Conservation (phyloP, 1,284 basidiomycete species). For the Trametes hirsuta region DNA sequence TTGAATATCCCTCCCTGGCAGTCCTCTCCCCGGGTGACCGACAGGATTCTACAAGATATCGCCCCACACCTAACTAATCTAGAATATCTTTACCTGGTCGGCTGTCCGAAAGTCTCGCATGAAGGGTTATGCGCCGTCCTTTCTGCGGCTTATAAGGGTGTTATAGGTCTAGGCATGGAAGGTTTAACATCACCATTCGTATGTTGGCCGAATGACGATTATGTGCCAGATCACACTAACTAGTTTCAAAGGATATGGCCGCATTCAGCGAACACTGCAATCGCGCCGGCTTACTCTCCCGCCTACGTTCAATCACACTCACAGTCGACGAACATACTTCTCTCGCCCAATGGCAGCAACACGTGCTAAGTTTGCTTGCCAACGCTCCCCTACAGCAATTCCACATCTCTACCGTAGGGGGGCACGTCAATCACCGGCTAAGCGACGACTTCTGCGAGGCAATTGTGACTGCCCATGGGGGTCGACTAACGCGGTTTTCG, state of each 20-base stretch:
- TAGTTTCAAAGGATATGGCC: constrained; percentile 49
- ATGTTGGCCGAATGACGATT: constrained; percentile 27
- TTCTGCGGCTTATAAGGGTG: constrained; percentile 44
- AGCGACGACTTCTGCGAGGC: constrained; percentile 52
- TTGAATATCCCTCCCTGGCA: constrained; percentile 30
- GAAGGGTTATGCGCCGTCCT: constrained; percentile 55
- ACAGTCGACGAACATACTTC: constrained; percentile 45
- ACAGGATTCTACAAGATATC: constrained; percentile 51
- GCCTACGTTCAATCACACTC: constrained; percentile 61
- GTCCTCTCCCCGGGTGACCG: constrained; percentile 60
- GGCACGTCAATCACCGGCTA: constrained; percentile 41
- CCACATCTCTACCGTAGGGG: constrained; percentile 61
- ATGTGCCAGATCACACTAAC: not conserved
- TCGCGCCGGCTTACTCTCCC: constrained; percentile 40
- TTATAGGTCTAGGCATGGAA: constrained; percentile 61
- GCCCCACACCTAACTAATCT: constrained; percentile 52
- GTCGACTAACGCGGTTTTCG: constrained; percentile 57
- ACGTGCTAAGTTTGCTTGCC: constrained; percentile 49
- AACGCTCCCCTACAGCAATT: constrained; percentile 55
- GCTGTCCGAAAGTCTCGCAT: constrained; percentile 71
- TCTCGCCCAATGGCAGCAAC: constrained; percentile 44
- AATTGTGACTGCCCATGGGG: constrained; percentile 53
- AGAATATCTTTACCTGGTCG: constrained; percentile 59
- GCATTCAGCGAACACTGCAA: constrained; percentile 46
- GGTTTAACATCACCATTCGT: constrained; percentile 66